Conservation (phyloP, 495 filamentous ascomycete species). For the Pseudoneurospora amorphoporcata region DNA sequence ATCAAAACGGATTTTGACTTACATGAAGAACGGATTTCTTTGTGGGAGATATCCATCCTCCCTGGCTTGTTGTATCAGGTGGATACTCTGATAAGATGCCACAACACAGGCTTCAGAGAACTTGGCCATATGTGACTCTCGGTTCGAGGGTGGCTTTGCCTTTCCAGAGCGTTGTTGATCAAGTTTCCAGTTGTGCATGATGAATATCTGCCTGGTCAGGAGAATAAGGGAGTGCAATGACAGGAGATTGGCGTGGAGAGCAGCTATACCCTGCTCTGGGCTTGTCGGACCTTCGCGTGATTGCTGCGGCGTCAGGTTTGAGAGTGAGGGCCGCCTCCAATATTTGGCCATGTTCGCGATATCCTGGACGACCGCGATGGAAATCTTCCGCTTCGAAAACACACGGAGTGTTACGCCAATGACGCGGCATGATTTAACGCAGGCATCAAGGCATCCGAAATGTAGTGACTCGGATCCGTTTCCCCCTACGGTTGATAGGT, state of each 20-base stretch:
- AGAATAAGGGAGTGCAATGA: slow-evolving; percentile 68
- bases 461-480: slow-evolving; percentile 13
- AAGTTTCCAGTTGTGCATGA: slow-evolving; percentile 35
- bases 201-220: slow-evolving; percentile 61
- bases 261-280: slow-evolving; percentile 49
- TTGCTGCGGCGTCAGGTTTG: slow-evolving; percentile 37
- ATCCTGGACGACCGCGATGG: slow-evolving; percentile 52
- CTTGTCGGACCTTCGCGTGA: slow-evolving; percentile 34
- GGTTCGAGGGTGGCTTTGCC: slow-evolving; percentile 16
- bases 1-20: slow-evolving; percentile 11
- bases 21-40: slow-evolving; percentile 59
- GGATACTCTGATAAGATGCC: slow-evolving; percentile 57
- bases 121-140: slow-evolving; percentile 41
- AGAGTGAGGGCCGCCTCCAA: slow-evolving; percentile 39
- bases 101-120: slow-evolving; percentile 63
- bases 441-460: slow-evolving; percentile 37
- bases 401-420: slow-evolving; percentile 60
- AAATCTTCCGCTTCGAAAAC: slow-evolving; percentile 61
- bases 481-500: slow-evolving; percentile 15
- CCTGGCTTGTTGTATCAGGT: slow-evolving; percentile 47
- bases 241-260: slow-evolving; percentile 56
- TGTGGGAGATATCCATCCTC: slow-evolving; percentile 52
- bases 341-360: slow-evolving; percentile 48
- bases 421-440: slow-evolving; percentile 47
- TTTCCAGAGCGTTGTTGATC: slow-evolving; percentile 21